Conservation (phyloP, 2,329 filamentous ascomycete species). For the Orbilia oligospora region DNA sequence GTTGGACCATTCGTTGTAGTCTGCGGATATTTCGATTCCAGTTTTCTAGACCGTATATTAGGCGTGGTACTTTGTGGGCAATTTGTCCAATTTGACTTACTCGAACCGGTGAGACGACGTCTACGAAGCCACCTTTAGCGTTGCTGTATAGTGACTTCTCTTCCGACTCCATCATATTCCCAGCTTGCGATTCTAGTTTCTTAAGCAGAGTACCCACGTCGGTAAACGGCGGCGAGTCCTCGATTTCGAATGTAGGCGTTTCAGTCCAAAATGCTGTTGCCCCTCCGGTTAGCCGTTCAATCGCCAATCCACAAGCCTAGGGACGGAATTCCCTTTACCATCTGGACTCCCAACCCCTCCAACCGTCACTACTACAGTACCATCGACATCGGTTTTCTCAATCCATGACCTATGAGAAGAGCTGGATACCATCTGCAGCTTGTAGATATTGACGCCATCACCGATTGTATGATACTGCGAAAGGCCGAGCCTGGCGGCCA, state of each 20-base stretch:
- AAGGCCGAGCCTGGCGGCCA: conserved; percentile 56
- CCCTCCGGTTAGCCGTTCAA: conserved; percentile 19
- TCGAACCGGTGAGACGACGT: conserved; percentile 47
- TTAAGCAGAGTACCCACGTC: conserved; percentile 47
- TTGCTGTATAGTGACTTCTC: conserved; percentile 56
- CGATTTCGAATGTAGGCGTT: conserved; percentile 40
- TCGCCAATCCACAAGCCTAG: background rate
- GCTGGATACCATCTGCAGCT: conserved; percentile 52
- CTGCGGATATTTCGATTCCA: conserved; percentile 41
- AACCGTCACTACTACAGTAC: conserved; percentile 42
- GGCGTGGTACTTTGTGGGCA: background rate
- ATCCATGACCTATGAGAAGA: conserved; percentile 40
- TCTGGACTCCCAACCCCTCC: conserved; percentile 46
- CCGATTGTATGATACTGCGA: conserved; percentile 60
- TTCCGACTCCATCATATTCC: conserved; percentile 42
- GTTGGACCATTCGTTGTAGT: conserved; percentile 47
- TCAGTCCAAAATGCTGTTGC: conserved; percentile 38
- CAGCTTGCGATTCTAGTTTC: conserved; percentile 43
- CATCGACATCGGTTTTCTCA: conserved; percentile 49
- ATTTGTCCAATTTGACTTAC: conserved; percentile 24
- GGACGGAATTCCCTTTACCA: conserved; percentile 16
- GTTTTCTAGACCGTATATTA: conserved; percentile 26
- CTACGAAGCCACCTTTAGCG: conserved; percentile 51
- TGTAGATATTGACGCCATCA: conserved; percentile 46
- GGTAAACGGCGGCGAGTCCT: conserved; percentile 38